phyloP scores from a whole-genome alignment of 345 rosid genomes.

The Lenwebbia sp. region DNA sequence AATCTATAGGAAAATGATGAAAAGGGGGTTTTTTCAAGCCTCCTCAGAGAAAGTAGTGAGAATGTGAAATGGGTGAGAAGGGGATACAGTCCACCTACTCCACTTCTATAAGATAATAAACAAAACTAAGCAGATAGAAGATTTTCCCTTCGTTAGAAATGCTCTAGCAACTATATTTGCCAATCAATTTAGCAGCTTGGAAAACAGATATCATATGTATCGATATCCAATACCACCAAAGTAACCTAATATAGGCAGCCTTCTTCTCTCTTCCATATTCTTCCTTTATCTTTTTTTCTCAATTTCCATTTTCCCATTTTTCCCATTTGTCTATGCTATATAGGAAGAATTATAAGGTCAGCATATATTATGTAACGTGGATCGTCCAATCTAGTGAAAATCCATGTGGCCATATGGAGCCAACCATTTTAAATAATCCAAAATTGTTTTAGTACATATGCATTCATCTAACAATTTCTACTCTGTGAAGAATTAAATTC shows the following conservation, averaged over 20 bases:
- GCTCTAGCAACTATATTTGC: not conserved
- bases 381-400: no score
- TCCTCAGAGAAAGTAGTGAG: not conserved
- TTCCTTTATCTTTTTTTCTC: not conserved
- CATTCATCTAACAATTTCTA: no score
- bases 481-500: no score
- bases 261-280: not conserved
- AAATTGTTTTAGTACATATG: no score
- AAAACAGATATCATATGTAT: no score
- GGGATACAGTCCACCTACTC: not conserved
- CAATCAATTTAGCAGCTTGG: not conserved
- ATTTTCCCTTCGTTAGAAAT: not conserved
- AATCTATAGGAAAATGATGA: not conserved
- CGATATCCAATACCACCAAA: not conserved
- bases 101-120: not conserved
- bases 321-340: no score
- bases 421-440: no score
- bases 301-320: not conserved
- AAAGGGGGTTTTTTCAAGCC: not conserved
- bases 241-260: not conserved
- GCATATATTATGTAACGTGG: no score
- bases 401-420: no score
- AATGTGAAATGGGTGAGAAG: not conserved
- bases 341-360: no score
- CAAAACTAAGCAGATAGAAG: not conserved